Evolutionary conservation across 257 asterid species (phyloP).

Genomic region (Lantana camara): DNA sequence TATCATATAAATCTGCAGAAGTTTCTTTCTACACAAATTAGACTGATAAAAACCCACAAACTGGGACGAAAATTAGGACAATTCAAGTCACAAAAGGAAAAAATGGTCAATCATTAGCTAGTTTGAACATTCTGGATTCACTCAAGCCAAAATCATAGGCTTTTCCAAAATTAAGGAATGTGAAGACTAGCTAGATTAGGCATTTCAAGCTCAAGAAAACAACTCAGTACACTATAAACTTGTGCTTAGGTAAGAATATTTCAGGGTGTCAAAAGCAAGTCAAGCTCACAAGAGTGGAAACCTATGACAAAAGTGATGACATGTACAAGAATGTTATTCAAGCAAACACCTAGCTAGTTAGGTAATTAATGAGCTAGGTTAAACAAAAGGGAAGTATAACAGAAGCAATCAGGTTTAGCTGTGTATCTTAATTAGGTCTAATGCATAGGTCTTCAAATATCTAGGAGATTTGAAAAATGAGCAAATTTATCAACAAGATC

Average conservation of each 20-base stretch:
- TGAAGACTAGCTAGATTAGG: background rate
- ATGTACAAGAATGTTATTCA: constrained; percentile 21
- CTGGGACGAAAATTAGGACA: background rate
- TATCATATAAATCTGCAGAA: too few species aligned
- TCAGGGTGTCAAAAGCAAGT: background rate
- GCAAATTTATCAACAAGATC: background rate
- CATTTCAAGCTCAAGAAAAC: constrained; percentile 10
- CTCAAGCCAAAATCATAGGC: constrained; percentile 11
- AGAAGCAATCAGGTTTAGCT: constrained; percentile 19
- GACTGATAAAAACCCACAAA: background rate
- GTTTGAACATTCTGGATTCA: background rate
- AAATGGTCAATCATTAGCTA: background rate
- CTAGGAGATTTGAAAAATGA: background rate
- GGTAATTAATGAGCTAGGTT: constrained; percentile 12
- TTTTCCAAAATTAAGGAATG: background rate
- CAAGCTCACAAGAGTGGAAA: background rate
- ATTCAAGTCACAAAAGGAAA: background rate
- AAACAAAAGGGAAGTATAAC: constrained; percentile 21
- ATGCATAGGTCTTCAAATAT: constrained; percentile 23
- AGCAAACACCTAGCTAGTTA: constrained; percentile 21
- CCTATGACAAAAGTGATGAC: constrained; percentile 5
- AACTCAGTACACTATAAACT: background rate
- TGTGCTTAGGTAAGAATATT: background rate
- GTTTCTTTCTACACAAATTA: too few species aligned
- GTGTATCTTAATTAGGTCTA: constrained; percentile 33